A percentile compares a stretch with the other conserved stretches of the same genome.
These are phyloP conservation scores for Caryopteris hybrid DNA, from an alignment of 305 asterid species.

Conservation along the genomic window DNA sequence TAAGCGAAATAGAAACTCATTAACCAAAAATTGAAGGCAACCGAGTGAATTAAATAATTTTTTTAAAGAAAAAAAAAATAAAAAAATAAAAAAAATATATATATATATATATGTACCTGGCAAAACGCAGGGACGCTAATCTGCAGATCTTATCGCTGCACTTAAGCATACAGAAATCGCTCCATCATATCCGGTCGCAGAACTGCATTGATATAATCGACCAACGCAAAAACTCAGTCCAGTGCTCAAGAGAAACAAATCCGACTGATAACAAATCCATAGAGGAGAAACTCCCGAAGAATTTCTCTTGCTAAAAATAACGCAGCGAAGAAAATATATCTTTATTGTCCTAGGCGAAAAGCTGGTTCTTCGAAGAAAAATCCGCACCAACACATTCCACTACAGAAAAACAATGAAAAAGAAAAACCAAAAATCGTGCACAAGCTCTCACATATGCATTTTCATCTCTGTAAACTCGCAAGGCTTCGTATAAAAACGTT, in stretches of 20 bases:
- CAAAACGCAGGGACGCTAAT: constrained; percentile 17
- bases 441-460: constrained; percentile 4
- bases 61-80: neutral
- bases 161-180: constrained; percentile 29
- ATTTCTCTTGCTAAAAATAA: neutral
- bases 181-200: constrained; percentile 19
- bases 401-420: neutral
- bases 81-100: neutral
- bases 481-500: neutral
- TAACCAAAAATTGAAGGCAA: neutral
- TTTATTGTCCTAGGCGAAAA: neutral
- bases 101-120: constrained; percentile 28
- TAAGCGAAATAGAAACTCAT: constrained; percentile 6
- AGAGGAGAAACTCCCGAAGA: neutral
- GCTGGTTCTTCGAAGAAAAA: neutral
- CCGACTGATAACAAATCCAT: constrained; percentile 17
- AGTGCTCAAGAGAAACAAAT: constrained; percentile 11
- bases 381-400: neutral
- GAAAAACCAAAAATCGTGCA: neutral
- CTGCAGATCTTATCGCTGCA: constrained; percentile 48
- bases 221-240: constrained; percentile 19
- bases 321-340: neutral
- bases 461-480: too few species aligned
- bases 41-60: neutral
- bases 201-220: constrained; percentile 45